Percentiles rank a stretch among this genome's conserved stretches.
These are phyloP conservation scores for Alternaria sp. DNA, from an alignment of 2,329 filamentous ascomycete genomes.

Conservation along the genomic window DNA sequence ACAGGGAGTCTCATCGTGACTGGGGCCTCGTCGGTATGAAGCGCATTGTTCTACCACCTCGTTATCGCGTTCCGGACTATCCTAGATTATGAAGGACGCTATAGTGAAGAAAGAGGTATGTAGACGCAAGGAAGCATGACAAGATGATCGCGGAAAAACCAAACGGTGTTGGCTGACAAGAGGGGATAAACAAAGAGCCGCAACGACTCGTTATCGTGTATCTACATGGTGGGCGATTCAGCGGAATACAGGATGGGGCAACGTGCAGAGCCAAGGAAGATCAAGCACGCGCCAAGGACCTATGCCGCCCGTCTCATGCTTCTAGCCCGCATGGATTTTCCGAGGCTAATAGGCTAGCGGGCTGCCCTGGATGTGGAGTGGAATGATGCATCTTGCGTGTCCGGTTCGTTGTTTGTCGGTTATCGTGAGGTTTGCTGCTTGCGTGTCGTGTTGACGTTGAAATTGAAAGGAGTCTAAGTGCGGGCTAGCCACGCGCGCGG, in stretches of 20 bases:
- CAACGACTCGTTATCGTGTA: conserved; percentile 9
- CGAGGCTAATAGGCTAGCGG: conserved; percentile 5
- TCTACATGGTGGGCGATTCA: conserved; percentile 7
- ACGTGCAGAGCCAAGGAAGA: conserved; percentile 6
- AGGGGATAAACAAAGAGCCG: background rate
- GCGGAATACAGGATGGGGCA: background rate
- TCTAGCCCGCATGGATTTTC: conserved; percentile 2
- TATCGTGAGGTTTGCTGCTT: background rate
- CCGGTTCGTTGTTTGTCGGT: background rate
- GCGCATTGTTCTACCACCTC: conserved; percentile 9
- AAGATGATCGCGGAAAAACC: background rate
- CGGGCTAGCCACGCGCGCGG: background rate
- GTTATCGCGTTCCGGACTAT: background rate
- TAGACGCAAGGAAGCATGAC: background rate
- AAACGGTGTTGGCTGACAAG: background rate
- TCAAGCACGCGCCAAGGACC: conserved; percentile 14
- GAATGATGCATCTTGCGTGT: conserved; percentile 1
- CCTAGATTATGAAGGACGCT: background rate
- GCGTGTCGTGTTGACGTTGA: conserved; percentile 1
- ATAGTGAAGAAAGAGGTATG: background rate
- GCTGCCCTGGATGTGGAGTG: background rate
- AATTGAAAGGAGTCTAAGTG: background rate
- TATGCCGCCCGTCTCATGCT: background rate
- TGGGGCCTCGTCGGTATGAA: conserved; percentile 4
- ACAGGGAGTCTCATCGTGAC: conserved; percentile 11